Conservation (phyloP, 2,329 filamentous ascomycete genomes). For the Sclerotiophoma versabilis region DNA sequence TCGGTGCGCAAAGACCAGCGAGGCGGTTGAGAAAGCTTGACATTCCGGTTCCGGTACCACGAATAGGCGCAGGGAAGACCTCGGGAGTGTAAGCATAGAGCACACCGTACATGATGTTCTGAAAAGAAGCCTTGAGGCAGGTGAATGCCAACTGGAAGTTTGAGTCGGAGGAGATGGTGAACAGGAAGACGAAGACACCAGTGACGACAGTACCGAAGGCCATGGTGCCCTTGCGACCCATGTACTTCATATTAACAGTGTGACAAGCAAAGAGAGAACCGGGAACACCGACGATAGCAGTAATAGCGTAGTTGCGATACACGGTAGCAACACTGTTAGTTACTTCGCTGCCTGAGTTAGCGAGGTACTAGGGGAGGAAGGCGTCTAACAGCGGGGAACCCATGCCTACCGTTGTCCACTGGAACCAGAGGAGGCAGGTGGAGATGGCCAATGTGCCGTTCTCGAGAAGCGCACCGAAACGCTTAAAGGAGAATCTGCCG, state of each 20-base stretch:
- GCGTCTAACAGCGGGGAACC: conserved; percentile 89
- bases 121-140: conserved; percentile 73
- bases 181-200: conserved; percentile 73
- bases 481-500: conserved; percentile 70
- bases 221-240: conserved; percentile 76
- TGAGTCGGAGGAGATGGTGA: conserved; percentile 64
- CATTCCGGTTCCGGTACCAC: conserved; percentile 76
- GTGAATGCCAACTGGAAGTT: conserved; percentile 69
- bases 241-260: conserved; percentile 73
- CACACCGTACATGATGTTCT: conserved; percentile 68
- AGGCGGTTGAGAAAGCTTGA: conserved; percentile 74
- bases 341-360: conserved; percentile 57
- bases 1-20: conserved; percentile 71
- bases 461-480: conserved; percentile 69
- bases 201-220: conserved; percentile 71
- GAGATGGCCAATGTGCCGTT: conserved; percentile 57
- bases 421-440: conserved; percentile 72
- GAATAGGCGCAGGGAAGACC: conserved; percentile 74
- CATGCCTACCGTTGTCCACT: conserved; percentile 84
- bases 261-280: conserved; percentile 78
- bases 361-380: conserved; percentile 86
- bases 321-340: conserved; percentile 48
- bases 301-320: conserved; percentile 85
- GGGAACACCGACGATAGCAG: conserved; percentile 76
- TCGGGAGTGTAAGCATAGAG: conserved; percentile 80